Evolutionary conservation across 164 flowering plant species (phyloP), one percentile per base, ranked within the genome.

Genomic region (Liriodendron chinense): DNA sequence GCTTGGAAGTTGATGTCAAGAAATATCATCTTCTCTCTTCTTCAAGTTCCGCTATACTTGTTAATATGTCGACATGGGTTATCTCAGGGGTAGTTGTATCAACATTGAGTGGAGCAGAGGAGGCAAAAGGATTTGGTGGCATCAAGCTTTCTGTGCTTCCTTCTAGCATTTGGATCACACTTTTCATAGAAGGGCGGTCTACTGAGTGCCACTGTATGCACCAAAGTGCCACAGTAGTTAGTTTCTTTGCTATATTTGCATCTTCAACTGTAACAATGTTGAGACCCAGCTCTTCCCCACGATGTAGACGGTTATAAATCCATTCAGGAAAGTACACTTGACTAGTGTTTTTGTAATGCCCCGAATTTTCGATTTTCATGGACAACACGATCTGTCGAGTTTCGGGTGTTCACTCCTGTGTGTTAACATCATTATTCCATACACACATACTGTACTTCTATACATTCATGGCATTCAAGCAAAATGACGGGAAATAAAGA

Each of bases 241-340:
- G 6, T 47, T 72, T 72, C 49, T 43, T 59, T 7, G 50, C 67
- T 6, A 61, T 59, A 2, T 72, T 43, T 7, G 64, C 24, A 10
- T 63, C 69, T 64, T 73, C 75, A 9, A 34, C 16, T 9, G 23
- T 23, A 3, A 22, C 14, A 0, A 28, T 7, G 14, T 13, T 9
- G 5, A 62, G 24, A 4, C 25, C 57, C 47, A 43, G 18, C 14
- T 47, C 68, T 21, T 47, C 69, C 7, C 53, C 56, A 7, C 13
- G 56, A 63, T 43, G 21, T 5, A 73, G 26, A 20, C 21, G 75
- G 8, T 47, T 47, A 47, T 73, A 64, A 43, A 73, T 48, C 75
- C 75, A 73, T n/a, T 34, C 56, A 12, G 75, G 75, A 23, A 73
- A 73, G 56, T 73, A 73, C 1, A 73, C 20, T 43, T 73, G 56